These are phyloP conservation scores for Cryomyces minteri DNA, from an alignment of 495 filamentous ascomycete genomes.

Conservation along the genomic window DNA sequence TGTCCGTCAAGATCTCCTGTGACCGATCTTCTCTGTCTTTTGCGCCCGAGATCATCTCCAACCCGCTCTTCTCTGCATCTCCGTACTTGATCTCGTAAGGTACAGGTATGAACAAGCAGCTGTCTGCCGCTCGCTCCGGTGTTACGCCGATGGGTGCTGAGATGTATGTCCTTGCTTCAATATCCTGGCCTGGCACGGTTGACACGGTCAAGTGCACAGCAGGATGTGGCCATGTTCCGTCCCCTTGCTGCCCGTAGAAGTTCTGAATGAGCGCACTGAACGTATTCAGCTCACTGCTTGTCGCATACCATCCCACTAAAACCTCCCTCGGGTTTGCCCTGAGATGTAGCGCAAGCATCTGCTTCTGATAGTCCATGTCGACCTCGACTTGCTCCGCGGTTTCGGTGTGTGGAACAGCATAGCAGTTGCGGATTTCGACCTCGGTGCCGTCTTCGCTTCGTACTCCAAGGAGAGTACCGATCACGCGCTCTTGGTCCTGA, in stretches of 20 bases:
- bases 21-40: slow-evolving; percentile 60
- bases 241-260: slow-evolving; percentile 93
- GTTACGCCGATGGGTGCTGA: slow-evolving; percentile 88
- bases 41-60: slow-evolving; percentile 69
- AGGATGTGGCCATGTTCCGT: slow-evolving; percentile 90
- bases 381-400: slow-evolving; percentile 97
- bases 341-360: slow-evolving; percentile 86
- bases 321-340: slow-evolving; percentile 88
- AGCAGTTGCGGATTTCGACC: slow-evolving; percentile 85
- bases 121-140: slow-evolving; percentile 82
- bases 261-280: slow-evolving; percentile 98
- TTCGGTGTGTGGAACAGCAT: slow-evolving; percentile 95
- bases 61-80: slow-evolving; percentile 78
- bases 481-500: slow-evolving; percentile 79
- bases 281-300: slow-evolving; percentile 84
- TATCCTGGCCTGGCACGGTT: slow-evolving; percentile 66
- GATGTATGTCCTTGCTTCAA: slow-evolving; percentile 82
- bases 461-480: slow-evolving; percentile 82
- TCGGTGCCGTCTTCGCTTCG: slow-evolving; percentile 92
- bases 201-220: slow-evolving; percentile 90
- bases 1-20: slow-evolving; percentile 57
- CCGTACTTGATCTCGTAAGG: slow-evolving; percentile 82
- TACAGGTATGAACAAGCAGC: slow-evolving; percentile 89
- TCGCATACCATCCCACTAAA: slow-evolving; percentile 96
- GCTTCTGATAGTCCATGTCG: slow-evolving; percentile 99